Percentiles rank a stretch among this genome's conserved stretches.
Evolutionary conservation across 306 rosid genomes (phyloP).

Genomic region (Sphenostylis stenocarpa): DNA sequence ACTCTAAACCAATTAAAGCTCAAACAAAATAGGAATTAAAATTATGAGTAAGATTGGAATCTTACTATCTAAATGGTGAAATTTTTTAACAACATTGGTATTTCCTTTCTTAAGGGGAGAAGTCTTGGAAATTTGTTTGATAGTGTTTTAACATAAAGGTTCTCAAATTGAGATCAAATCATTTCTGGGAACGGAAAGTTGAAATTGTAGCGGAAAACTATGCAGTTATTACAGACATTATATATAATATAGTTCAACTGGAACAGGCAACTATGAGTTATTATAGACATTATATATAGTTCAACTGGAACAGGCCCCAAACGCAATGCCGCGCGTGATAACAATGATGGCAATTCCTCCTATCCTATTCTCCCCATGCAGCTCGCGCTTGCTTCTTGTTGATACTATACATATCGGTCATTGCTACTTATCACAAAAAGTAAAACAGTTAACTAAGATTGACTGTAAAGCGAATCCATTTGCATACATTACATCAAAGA

Average conservation of each 20-base stretch:
- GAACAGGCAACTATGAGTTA: not conserved
- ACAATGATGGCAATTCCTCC: not conserved
- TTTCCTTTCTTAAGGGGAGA: not conserved
- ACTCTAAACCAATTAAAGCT: not conserved
- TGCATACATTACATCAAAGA: not conserved
- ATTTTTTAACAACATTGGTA: not conserved
- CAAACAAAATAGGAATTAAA: not conserved
- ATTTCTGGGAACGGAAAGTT: not conserved
- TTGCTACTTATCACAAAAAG: not conserved
- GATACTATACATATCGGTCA: not conserved
- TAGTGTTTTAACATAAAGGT: not conserved
- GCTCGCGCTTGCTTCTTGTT: not conserved
- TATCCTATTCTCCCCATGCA: not conserved
- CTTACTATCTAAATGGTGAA: not conserved
- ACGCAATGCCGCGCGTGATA: not conserved
- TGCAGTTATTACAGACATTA: not conserved
- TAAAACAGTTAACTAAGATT: not conserved
- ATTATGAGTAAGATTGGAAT: not conserved
- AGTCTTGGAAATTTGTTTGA: not conserved
- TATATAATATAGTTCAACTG: constrained; percentile 19
- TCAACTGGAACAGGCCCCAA: not conserved
- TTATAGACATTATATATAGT: constrained; percentile 8
- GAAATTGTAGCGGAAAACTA: not conserved
- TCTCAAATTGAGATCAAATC: not conserved
- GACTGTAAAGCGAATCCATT: not conserved